These are phyloP conservation scores for Polyporus arcularius DNA, from an alignment of 768 basidiomycete genomes.

Conservation along the genomic window DNA sequence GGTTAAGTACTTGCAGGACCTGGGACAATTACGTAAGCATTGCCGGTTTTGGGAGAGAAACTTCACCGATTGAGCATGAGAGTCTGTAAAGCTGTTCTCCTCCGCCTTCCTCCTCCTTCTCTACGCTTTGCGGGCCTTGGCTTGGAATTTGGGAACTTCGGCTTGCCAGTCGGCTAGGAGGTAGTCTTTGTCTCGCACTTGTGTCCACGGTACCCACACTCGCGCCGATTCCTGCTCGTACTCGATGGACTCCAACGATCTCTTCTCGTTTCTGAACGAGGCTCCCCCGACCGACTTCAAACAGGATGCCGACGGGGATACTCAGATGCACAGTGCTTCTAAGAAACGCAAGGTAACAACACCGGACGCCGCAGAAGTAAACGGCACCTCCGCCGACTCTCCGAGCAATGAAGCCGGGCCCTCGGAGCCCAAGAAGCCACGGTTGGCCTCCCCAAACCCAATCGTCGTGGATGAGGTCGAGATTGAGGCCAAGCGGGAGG, in stretches of 20 bases:
- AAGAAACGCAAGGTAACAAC: slow-evolving; percentile 46
- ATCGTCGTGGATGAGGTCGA: slow-evolving; percentile 93
- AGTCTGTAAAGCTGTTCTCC: no score
- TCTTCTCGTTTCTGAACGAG: slow-evolving; percentile 71
- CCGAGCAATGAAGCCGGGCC: slow-evolving; percentile 39
- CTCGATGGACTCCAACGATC: slow-evolving; percentile 37
- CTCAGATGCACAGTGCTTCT: slow-evolving; percentile 29
- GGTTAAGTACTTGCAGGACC: no score
- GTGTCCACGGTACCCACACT: no score
- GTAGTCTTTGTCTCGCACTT: no score
- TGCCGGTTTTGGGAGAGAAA: no score
- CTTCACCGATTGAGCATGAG: no score
- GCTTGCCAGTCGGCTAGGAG: no score
- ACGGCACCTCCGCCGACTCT: slow-evolving; percentile 17
- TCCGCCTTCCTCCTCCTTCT: no score
- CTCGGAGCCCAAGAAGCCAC: slow-evolving; percentile 55
- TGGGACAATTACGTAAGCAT: no score
- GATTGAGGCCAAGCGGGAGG: slow-evolving; percentile 89
- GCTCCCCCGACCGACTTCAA: slow-evolving; percentile 25
- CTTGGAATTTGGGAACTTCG: no score
- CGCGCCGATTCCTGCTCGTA: no score
- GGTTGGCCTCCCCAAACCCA: slow-evolving; percentile 66
- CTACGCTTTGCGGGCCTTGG: no score
- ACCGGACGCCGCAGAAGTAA: slow-evolving; percentile 2
- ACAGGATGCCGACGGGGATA: slow-evolving; percentile 39